These are phyloP conservation scores for Chloroidium sp. DNA, from an alignment of 163 green algal species.

Conservation along the genomic window DNA sequence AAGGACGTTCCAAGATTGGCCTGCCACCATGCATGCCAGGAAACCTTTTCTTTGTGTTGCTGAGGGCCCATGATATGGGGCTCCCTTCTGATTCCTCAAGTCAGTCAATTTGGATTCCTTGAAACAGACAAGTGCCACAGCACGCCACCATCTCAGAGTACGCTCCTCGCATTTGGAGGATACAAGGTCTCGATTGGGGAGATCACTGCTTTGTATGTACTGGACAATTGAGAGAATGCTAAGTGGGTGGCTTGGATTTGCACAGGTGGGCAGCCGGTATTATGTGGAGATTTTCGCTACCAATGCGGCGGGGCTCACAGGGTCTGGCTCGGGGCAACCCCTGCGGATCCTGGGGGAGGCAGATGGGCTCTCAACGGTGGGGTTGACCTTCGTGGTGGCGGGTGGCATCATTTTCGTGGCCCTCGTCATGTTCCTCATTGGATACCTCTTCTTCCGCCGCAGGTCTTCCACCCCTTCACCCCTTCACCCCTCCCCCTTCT, in stretches of 20 bases:
- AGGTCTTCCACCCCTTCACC: neutral
- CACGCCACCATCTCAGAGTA: too few species aligned
- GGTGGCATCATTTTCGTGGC: neutral
- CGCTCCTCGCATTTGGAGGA: too few species aligned
- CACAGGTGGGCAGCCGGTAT: constrained; percentile 19
- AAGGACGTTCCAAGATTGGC: too few species aligned
- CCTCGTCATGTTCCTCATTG: neutral
- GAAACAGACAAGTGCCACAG: too few species aligned
- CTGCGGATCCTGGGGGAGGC: neutral
- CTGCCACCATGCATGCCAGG: too few species aligned
- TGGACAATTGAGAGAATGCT: neutral
- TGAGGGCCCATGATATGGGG: too few species aligned
- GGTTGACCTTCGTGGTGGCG: neutral
- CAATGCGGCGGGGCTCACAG: constrained; percentile 23
- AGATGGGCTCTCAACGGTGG: neutral
- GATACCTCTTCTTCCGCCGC: neutral
- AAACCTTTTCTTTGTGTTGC: too few species aligned
- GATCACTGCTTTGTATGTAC: neutral
- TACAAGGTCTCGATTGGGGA: too few species aligned
- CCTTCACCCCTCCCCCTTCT: too few species aligned
- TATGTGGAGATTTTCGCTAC: constrained; percentile 26
- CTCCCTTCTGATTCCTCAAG: too few species aligned
- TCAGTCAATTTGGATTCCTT: too few species aligned
- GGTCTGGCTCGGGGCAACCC: neutral
- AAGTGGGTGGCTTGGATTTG: neutral